Evolutionary conservation across 345 rosid species (phyloP), one percentile per base, ranked within the genome.

Genomic region (Aegle marmelos): DNA sequence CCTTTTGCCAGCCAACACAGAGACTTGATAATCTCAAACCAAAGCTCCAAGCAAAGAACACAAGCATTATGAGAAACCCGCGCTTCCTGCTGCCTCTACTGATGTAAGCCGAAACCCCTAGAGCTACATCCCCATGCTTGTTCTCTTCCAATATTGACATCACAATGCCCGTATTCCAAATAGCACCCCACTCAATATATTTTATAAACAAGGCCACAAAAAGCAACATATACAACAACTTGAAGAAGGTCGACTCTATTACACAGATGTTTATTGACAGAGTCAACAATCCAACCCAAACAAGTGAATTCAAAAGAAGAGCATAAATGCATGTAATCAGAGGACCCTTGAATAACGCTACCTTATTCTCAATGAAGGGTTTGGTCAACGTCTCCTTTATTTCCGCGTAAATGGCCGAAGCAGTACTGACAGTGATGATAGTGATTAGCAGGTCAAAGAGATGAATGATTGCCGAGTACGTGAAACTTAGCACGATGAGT

Each of bases 261-360:
- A 25, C 9, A 13, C 2, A 25, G 7, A 63, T 19, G 21, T 80
- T 70, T 0, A 10, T 19, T 41, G 30, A 61, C 0, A 80, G 24
- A 2, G 75, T 56, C 22, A 69, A 7, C 24, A 79, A 28, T 41
- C 74, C 78, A 30, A 69, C 65, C 45, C 3, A 11, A 59, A 28
- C 28, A 53, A 79, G 61, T 5, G 68, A 73, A 68, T 56, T 17
- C 28, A 83, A 50, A 14, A 80, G 13, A 53, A 81, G 80, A 34
- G 76, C 85, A 72, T 79, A 87, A 7, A 84, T 33, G 27, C 84
- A 88, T 48, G 91, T 86, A 19, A 88, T 68, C 31, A 87, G 57
- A 48, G 88, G 87, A 36, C 90, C 88, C 69, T 25, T 54, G n/a
- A 83, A 50, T 50, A 50, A 50, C 16, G 83, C 79, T 25, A 64